phyloP scores from a whole-genome alignment of 805 yeast genomes.

The Cyberlindnera mycetangii region DNA sequence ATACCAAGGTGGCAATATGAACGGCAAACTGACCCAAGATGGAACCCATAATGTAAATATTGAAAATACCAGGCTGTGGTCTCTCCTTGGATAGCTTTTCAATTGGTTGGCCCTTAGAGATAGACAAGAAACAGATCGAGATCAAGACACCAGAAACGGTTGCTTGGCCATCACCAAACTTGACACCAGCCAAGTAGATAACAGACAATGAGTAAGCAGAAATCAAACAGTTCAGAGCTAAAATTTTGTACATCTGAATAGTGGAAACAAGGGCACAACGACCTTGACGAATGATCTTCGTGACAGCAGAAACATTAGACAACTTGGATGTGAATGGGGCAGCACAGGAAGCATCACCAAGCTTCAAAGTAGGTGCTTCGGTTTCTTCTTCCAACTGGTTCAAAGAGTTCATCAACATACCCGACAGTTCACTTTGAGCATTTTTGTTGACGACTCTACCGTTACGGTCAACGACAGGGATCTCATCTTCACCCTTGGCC shows the following conservation, averaged over 20 bases:
- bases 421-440: conserved; percentile 52
- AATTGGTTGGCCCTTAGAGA: conserved; percentile 89
- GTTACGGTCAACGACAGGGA: conserved; percentile 33
- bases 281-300: conserved; percentile 94
- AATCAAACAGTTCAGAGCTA: conserved; percentile 94
- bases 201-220: conserved; percentile 95
- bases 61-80: conserved; percentile 97
- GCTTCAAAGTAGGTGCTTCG: conserved; percentile 89
- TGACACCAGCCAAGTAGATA: conserved; percentile 93
- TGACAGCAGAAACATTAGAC: conserved; percentile 87
- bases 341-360: conserved; percentile 98
- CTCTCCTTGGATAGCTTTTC: conserved; percentile 88
- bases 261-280: conserved; percentile 97
- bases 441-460: conserved; percentile 30
- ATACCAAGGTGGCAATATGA: conserved; percentile 78
- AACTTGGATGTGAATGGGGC: conserved; percentile 97
- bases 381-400: conserved; percentile 57
- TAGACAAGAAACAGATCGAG: conserved; percentile 91
- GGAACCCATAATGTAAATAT: conserved; percentile 95
- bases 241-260: conserved; percentile 97
- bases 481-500: conserved; percentile 35
- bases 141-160: conserved; percentile 91
- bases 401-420: conserved; percentile 54
- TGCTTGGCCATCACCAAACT: conserved; percentile 98
- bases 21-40: conserved; percentile 94